A percentile compares a stretch with the other conserved stretches of the same genome.
Evolutionary conservation across 345 rosid genomes (phyloP).

Genomic region (Populus deltoides): DNA sequence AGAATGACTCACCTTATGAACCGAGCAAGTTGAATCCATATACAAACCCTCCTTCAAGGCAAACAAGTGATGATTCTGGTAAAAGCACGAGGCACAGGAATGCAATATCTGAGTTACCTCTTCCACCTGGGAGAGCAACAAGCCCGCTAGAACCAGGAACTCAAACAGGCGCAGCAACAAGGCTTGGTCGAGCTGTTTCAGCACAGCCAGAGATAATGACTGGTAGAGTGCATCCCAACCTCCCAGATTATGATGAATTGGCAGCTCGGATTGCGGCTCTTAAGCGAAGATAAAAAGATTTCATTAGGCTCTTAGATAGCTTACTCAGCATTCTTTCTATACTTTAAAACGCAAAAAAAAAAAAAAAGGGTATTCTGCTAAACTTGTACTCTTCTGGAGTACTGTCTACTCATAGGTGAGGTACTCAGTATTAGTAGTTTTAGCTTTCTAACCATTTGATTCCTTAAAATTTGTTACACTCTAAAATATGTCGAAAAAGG

Average conservation of each 20-base stretch:
- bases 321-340: background rate
- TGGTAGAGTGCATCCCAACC: conserved; percentile 49
- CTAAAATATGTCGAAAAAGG: background rate
- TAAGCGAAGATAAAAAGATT: conserved; percentile 14
- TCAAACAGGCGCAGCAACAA: background rate
- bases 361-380: too few relatives aligned
- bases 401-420: background rate
- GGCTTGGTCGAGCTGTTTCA: conserved; percentile 36
- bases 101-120: conserved; percentile 25
- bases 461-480: background rate
- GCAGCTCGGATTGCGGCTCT: conserved; percentile 48
- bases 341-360: background rate
- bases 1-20: conserved; percentile 27
- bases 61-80: conserved; percentile 6
- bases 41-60: conserved; percentile 15
- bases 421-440: background rate
- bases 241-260: conserved; percentile 58
- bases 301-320: background rate
- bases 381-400: background rate
- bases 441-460: background rate
- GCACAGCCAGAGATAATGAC: conserved; percentile 24
- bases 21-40: conserved; percentile 12
- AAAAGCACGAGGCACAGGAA: background rate
- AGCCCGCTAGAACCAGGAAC: conserved; percentile 13
- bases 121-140: conserved; percentile 24